These are phyloP conservation scores for Glebionis coronaria DNA, from an alignment of 129 eudicot species.

Conservation along the genomic window DNA sequence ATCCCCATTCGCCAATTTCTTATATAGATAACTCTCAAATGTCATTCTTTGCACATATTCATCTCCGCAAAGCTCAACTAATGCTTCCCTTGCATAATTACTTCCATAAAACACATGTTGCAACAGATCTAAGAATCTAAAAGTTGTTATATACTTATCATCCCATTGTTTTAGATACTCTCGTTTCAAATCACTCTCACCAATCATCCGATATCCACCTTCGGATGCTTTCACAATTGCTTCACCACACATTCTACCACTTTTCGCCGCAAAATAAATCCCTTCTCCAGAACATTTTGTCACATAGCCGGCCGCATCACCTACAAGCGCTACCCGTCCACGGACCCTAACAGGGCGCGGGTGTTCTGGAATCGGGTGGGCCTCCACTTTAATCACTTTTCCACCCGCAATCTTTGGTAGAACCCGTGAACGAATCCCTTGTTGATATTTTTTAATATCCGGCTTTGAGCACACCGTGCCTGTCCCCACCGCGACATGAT, in stretches of 20 bases:
- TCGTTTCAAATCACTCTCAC: constrained; percentile 67
- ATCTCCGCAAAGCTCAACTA: constrained; percentile 96
- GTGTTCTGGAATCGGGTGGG: constrained; percentile 96
- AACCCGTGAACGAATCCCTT: constrained; percentile 65
- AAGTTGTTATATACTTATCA: constrained; percentile 70
- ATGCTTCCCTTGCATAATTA: constrained; percentile 93
- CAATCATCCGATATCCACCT: constrained; percentile 70
- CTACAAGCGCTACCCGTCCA: constrained; percentile 78
- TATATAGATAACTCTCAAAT: constrained; percentile 88
- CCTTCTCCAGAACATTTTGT: constrained; percentile 97
- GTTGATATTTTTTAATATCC: constrained; percentile 64
- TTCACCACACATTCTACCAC: constrained; percentile 95
- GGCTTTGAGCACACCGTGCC: constrained; percentile 85
- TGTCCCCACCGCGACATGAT: constrained; percentile 92
- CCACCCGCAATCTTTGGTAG: constrained; percentile 76
- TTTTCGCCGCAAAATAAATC: constrained; percentile 91
- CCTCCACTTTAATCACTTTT: constrained; percentile 81
- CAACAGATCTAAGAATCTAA: constrained; percentile 74
- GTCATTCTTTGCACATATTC: constrained; percentile 98
- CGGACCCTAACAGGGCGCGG: constrained; percentile 75
- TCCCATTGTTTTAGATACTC: constrained; percentile 89
- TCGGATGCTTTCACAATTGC: constrained; percentile 90
- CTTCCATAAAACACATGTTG: constrained; percentile 94
- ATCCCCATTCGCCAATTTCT: constrained; percentile 79
- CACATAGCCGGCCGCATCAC: constrained; percentile 95